Conservation (phyloP, 148 eudicot genomes). For the Linanthus parryae region DNA sequence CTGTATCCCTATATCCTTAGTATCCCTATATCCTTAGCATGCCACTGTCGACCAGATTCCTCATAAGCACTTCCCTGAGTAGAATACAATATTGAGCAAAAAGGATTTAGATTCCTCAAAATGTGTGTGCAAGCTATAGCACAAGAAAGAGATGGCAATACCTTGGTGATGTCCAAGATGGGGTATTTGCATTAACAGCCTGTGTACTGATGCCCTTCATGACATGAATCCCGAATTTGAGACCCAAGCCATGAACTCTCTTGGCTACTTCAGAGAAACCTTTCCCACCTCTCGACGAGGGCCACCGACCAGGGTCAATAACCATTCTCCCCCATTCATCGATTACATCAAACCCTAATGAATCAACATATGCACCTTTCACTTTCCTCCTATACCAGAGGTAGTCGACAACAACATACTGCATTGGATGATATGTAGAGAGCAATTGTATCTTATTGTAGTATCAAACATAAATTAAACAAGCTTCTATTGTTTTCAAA, state of each 20-base stretch:
- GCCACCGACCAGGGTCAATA: slow-evolving; percentile 93
- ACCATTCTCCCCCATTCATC: slow-evolving; percentile 98
- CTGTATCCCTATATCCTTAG: slow-evolving; percentile 70
- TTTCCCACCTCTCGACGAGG: slow-evolving; percentile 72
- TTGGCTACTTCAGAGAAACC: slow-evolving; percentile 73
- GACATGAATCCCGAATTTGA: slow-evolving; percentile 96
- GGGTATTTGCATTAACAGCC: slow-evolving; percentile 79
- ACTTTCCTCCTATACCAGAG: slow-evolving; percentile 92
- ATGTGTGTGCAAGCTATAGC: too few relatives aligned
- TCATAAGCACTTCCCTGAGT: slow-evolving; percentile 68
- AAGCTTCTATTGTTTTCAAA: too few relatives aligned
- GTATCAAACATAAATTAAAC: too few relatives aligned
- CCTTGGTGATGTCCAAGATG: slow-evolving; percentile 79
- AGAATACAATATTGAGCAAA: background rate
- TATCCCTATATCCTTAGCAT: too few relatives aligned
- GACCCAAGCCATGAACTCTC: slow-evolving; percentile 83
- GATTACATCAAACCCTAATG: slow-evolving; percentile 80
- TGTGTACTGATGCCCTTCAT: slow-evolving; percentile 94
- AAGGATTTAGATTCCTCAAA: too few relatives aligned
- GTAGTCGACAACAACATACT: slow-evolving; percentile 98
- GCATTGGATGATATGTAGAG: too few relatives aligned
- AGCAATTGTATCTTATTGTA: too few relatives aligned
- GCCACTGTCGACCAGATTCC: slow-evolving; percentile 63
- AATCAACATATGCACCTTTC: slow-evolving; percentile 63
- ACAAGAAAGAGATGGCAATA: slow-evolving; percentile 16